phyloP scores from a whole-genome alignment of 2,329 filamentous ascomycete species.

The Zelopaecilomyces penicillatus region DNA sequence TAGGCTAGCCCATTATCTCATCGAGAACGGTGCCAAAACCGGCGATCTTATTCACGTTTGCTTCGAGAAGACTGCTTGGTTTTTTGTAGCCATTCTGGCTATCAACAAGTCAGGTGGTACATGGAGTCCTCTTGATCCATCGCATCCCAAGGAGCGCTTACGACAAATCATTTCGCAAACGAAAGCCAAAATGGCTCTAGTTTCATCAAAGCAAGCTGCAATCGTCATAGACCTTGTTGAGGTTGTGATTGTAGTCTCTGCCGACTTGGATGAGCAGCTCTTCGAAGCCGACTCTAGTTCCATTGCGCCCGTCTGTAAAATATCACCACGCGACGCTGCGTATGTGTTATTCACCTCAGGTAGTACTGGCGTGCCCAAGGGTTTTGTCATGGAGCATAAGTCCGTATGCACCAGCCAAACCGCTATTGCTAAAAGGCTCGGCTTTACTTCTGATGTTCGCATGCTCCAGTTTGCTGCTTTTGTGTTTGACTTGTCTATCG shows the following conservation, averaged over 20 bases:
- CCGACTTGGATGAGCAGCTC: too few species aligned
- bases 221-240: too few species aligned
- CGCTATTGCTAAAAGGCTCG: background rate
- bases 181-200: background rate
- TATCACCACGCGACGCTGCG: too few species aligned
- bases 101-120: constrained; percentile 8
- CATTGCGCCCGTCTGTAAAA: too few species aligned
- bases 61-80: constrained; percentile 9
- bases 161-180: background rate
- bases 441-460: background rate
- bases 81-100: constrained; percentile 6
- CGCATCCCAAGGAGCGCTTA: background rate
- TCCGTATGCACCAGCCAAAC: background rate
- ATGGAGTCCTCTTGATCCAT: constrained; percentile 6
- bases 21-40: constrained; percentile 9
- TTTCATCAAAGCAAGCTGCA: background rate
- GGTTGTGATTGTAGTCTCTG: too few species aligned
- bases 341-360: constrained; percentile 3
- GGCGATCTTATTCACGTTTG: constrained; percentile 11
- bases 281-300: too few species aligned
- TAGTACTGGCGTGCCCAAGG: constrained; percentile 2
- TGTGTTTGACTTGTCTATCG: background rate
- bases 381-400: background rate
- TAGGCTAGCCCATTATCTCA: background rate
- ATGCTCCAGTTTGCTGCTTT: background rate